Evolutionary conservation across 2,329 filamentous ascomycete genomes (phyloP), one percentile per base, ranked within the genome.

Genomic region (Xylariaceae sp.): DNA sequence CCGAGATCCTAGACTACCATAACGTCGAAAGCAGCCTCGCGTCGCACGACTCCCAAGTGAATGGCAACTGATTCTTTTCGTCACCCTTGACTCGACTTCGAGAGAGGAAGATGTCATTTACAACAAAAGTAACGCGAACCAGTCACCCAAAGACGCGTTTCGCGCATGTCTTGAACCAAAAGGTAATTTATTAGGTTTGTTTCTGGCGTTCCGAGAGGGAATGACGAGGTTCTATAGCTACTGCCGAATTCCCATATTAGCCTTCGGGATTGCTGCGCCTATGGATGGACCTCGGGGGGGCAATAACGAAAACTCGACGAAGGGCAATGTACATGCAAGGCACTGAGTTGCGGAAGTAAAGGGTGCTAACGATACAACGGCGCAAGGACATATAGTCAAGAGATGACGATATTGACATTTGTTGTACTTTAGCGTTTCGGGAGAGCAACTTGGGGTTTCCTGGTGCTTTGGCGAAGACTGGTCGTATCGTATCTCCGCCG

Each of bases 1-100:
- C 92, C 49, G 92, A 97, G 73, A 97, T 99, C 66, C 86, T 97
- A 65, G 92, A 97, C 73, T 97, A 96, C 74, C 94, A 97, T 76
- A 96, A 97, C 68, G 87, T 96, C 59, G 91, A 95, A 57, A 73
- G 78, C 42, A 66, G 67, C 44, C 61, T 66, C 66, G 67, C 21
- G 62, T 67, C 58, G 72, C 75, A n/a, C 64, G 75, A 75, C 15
- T 70, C 70, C 21, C 70, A 71, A 48, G 66, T 67, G 61, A 69
- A 58, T 26, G 53, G 57, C 34, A 71, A 75, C 70, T 71, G 67
- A 61, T 58, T 50, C 46, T 41, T 29, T 47, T 39, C 49, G 37
- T 48, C 51, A 44, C 46, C n/a, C 21, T 56, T 50, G 54, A 47
- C 57, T 39, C 22, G 48, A 51, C 57, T 57, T 55, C 52, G 39